phyloP scores from a whole-genome alignment of 805 yeast genomes.

The Zygoascus ofunaensis region DNA sequence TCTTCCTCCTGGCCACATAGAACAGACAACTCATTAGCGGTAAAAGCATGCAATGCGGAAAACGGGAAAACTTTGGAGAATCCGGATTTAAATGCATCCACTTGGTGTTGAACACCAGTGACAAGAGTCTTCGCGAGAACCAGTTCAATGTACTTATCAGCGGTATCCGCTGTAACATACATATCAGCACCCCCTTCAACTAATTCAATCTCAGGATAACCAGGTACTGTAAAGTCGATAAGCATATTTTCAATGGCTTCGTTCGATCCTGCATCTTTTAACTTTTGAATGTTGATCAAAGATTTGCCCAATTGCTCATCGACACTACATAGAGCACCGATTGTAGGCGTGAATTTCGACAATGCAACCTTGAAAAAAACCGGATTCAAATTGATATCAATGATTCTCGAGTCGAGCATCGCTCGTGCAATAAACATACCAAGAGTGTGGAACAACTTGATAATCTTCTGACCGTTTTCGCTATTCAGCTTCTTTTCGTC shows the following conservation, averaged over 20 bases:
- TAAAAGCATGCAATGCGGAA: constrained; percentile 57
- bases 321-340: constrained; percentile 39
- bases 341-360: constrained; percentile 16
- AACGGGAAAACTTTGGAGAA: constrained; percentile 79
- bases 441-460: constrained; percentile 51
- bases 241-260: constrained; percentile 42
- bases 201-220: constrained; percentile 53
- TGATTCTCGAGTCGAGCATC: constrained; percentile 73
- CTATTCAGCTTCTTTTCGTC: constrained; percentile 18
- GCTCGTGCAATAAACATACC: constrained; percentile 87
- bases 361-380: constrained; percentile 50
- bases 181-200: constrained; percentile 45
- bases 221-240: constrained; percentile 68
- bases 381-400: constrained; percentile 71
- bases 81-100: constrained; percentile 64
- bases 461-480: constrained; percentile 34
- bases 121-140: constrained; percentile 54
- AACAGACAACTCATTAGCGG: constrained; percentile 61
- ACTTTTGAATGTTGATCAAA: constrained; percentile 29
- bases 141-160: constrained; percentile 46
- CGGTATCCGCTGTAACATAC: constrained; percentile 43
- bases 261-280: constrained; percentile 2
- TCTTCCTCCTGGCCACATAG: constrained; percentile 74
- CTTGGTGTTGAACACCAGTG: constrained; percentile 55
- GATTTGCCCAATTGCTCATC: constrained; percentile 57